phyloP scores from a whole-genome alignment of 805 yeast genomes.

The Lipomyces chichibuensis region DNA sequence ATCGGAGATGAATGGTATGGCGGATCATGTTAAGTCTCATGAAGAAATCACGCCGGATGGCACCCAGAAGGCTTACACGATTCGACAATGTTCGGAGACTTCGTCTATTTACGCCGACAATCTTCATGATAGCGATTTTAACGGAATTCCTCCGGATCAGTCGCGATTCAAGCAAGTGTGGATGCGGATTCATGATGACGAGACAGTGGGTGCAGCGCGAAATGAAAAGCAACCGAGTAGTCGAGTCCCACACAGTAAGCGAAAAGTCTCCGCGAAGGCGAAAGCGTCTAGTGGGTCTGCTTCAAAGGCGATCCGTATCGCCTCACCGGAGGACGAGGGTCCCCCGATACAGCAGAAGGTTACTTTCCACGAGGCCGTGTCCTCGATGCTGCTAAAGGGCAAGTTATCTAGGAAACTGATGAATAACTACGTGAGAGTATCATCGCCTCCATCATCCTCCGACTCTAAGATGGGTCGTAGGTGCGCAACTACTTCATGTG shows the following conservation, averaged over 20 bases:
- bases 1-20: not conserved
- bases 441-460: not conserved
- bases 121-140: not conserved
- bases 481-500: not conserved
- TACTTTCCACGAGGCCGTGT: not conserved
- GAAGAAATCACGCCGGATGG: not conserved
- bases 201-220: not conserved
- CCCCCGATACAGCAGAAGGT: not conserved
- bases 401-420: not conserved
- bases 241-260: not conserved
- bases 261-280: not conserved
- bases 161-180: slow-evolving; percentile 2
- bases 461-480: not conserved
- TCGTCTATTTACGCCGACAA: not conserved
- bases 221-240: not conserved
- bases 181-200: not conserved
- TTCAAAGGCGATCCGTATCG: not conserved
- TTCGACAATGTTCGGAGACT: not conserved
- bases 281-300: not conserved
- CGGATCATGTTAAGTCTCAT: not conserved
- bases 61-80: not conserved
- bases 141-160: not conserved
- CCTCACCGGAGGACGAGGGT: not conserved
- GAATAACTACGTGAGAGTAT: not conserved
- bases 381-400: not conserved